Conservation (phyloP, 208 protist species). For the Strigomonas galati region DNA sequence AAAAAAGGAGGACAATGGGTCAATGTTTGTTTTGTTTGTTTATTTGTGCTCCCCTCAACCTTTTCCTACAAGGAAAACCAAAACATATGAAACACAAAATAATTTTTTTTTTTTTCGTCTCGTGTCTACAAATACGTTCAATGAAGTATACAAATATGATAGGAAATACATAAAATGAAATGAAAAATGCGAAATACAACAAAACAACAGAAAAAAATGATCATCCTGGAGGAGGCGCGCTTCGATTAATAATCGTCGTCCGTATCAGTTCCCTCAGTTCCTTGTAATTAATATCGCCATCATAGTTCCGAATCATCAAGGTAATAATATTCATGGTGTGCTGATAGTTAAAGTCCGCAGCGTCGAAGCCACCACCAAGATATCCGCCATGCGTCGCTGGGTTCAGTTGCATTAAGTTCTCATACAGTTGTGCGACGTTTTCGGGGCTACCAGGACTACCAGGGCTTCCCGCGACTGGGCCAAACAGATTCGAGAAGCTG, state of each 20-base stretch:
- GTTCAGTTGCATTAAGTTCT: neutral
- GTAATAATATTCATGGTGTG: no score
- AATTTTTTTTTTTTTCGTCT: neutral
- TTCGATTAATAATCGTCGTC: neutral
- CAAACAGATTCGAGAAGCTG: neutral
- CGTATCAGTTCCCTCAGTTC: neutral
- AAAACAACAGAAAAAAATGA: neutral
- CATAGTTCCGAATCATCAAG: no score
- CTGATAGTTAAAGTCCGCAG: no score
- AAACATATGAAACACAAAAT: neutral
- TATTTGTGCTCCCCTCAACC: neutral
- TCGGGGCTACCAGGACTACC: neutral
- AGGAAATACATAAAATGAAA: neutral
- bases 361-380: no score
- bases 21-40: neutral
- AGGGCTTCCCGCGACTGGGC: neutral
- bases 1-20: slow-evolving; percentile 3
- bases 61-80: neutral
- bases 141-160: neutral
- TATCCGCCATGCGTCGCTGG: neutral
- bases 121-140: neutral
- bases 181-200: slow-evolving; percentile 5
- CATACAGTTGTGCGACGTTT: neutral
- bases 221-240: neutral
- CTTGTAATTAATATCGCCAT: neutral